Evolutionary conservation across 2,329 filamentous ascomycete genomes (phyloP).

Genomic region (Colletotrichum sp.): DNA sequence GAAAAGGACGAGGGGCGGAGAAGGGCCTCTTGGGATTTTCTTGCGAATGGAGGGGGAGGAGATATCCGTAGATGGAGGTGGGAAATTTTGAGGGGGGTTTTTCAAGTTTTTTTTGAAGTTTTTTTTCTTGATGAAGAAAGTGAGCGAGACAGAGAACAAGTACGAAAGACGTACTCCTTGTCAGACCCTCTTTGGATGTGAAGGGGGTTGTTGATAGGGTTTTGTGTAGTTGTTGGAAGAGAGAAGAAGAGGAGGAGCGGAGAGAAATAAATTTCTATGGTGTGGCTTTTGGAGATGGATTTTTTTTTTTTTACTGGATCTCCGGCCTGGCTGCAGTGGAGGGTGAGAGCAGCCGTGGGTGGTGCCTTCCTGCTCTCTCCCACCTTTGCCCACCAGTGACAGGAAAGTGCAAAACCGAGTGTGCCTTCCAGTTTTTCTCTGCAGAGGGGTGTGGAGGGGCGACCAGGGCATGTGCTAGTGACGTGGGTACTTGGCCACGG

Average conservation of each 20-base stretch:
- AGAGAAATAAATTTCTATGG: constrained; percentile 45
- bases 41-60: constrained; percentile 20
- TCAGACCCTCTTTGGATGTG: constrained; percentile 52
- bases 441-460: neutral
- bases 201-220: constrained; percentile 51
- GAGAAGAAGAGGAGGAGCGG: constrained; percentile 38
- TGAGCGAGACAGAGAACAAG: constrained; percentile 65
- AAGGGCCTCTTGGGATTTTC: constrained; percentile 5
- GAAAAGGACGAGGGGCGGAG: constrained; percentile 12
- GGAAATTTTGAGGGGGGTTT: constrained; percentile 49
- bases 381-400: neutral
- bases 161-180: constrained; percentile 64
- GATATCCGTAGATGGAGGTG: constrained; percentile 18
- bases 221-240: constrained; percentile 51
- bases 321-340: constrained; percentile 7
- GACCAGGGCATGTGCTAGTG: constrained; percentile 12
- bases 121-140: constrained; percentile 56
- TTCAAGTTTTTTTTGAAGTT: constrained; percentile 64
- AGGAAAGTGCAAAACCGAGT: neutral
- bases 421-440: constrained; percentile 16
- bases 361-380: neutral
- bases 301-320: constrained; percentile 24
- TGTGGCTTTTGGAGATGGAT: constrained; percentile 23
- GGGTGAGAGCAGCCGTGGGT: neutral
- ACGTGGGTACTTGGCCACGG: neutral